Evolutionary conservation across 23 red algal species (phyloP), one percentile per base, ranked within the genome.

Genomic region (Gracilaria gracilis): DNA sequence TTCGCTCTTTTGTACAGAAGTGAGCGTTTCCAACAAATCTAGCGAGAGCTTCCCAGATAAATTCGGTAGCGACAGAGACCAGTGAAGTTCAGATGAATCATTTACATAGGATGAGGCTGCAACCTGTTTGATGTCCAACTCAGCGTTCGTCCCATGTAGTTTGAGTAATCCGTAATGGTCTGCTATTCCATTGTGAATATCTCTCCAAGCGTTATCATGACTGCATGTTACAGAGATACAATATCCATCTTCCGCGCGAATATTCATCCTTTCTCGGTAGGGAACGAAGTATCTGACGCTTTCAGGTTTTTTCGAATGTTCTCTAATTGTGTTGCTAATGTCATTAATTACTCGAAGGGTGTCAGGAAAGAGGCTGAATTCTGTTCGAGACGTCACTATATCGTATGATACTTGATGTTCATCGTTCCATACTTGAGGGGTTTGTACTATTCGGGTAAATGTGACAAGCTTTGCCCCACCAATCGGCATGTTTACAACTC

Each of bases 151-250:
- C 12, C 87, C 87, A 65, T 39, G 8, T 3, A 90, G 27, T 51
- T 90, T 90, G 19, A 90, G 25, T 29, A 20, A 0, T 57, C 87
- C 87, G 54, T 90, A 80, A 8, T 80, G 54, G 35, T 90, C 87
- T 67, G 57, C 19, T 49, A 46, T 49, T 1, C 74, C 39, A 24
- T 70, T 39, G 23, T 51, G 53, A 70, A 90, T 81, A 53, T 90
- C 87, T 21, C 61, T 74, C 87, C 87, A 90, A 14, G 87, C 74
- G 75, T 90, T 90, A 16, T 90, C 87, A 15, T 81, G 87, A 81
- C 87, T 81, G 46, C 87, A 90, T 20, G 87, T 29, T n/a, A 90
- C 36, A 16, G 48, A 48, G 25, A 90, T 67, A 21, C 36, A 61
- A 62, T 81, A 90, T 17, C 55, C 46, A 50, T 74, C 74, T 69